phyloP scores from a whole-genome alignment of 176 grass and related monocot species.

The Calamus simplicifolius region DNA sequence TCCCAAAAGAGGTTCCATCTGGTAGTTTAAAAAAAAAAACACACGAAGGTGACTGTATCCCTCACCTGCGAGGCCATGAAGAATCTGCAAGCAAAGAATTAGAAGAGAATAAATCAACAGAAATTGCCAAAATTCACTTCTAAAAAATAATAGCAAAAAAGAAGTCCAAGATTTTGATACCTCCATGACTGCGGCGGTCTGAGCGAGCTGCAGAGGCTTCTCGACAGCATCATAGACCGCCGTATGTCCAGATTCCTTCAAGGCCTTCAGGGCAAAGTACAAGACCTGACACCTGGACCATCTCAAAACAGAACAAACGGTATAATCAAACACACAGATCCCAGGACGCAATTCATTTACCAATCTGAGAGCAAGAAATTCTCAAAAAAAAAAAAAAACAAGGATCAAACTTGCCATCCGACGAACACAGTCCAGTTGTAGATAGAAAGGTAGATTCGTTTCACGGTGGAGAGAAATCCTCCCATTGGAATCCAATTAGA shows the following conservation, averaged over 20 bases:
- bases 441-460: constrained; percentile 43
- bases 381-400: too few relatives aligned
- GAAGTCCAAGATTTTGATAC: constrained; percentile 9
- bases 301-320: constrained; percentile 1
- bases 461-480: constrained; percentile 25
- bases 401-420: constrained; percentile 29
- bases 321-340: too few relatives aligned
- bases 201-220: constrained; percentile 54
- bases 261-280: constrained; percentile 27
- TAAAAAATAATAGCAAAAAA: background rate
- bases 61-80: constrained; percentile 44
- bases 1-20: too few relatives aligned
- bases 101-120: constrained; percentile 15
- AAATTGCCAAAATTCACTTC: background rate
- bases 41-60: background rate
- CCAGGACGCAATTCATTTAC: too few relatives aligned
- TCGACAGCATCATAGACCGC: constrained; percentile 47
- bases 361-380: too few relatives aligned
- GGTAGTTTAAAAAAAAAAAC: background rate
- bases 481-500: constrained; percentile 13
- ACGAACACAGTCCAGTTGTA: constrained; percentile 55
- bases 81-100: constrained; percentile 26
- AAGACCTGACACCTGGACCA: constrained; percentile 50
- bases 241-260: constrained; percentile 24
- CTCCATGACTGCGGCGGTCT: constrained; percentile 57